Base-by-base conservation (phyloP, 768 basidiomycete genomes). In the Leccinellum rugosiceps region DNA sequence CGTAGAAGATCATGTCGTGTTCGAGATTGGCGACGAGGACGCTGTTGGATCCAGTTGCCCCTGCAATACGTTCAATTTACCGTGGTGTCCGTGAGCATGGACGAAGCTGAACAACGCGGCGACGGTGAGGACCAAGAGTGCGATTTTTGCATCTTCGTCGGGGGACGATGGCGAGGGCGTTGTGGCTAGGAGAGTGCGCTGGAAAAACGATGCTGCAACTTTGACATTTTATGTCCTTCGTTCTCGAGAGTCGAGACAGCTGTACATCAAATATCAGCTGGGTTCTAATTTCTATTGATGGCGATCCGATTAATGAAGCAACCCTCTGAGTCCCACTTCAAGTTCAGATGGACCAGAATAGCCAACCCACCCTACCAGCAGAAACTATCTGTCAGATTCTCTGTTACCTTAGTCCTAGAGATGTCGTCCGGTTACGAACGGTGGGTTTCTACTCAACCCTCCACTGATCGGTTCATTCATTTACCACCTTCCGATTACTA, bases 11-110 rank as follows among this genome's bases (percentile, higher is more conserved):
- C 76, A 83, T 15, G 88, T 93, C 46, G 94, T 95, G 11, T 94
- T 95, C 66, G 92, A 93, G 71, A 92, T 94, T 58, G 93, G 92
- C 0, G 94, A 94, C 52, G 91, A 92, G 63, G 92, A 87, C 52
- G 83, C 75, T 17, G 78, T n/a, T n/a, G 50, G 77, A 78, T n/a
- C n/a, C 8, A 77, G 66, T 59, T 84, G 77, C 64, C 87, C 90
- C 54, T 90, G 87, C 1, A 82, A 73, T 25, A 25, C 25, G n/a
- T n/a, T n/a, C n/a, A n/a, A n/a, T 25, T 4, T 4, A 25, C 25
- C 25, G 25, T 25, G 25, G 25, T 25, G 25, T 4, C 25, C 25
- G 60, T 91, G 90, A 0, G 82, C 87, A 23, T 60, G 17, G 1
- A 44, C 50, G 5, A 63, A 56, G 2, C 57, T 28, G 7, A 47